phyloP scores from a whole-genome alignment of 305 asterid genomes.

The Striga hermonthica region DNA sequence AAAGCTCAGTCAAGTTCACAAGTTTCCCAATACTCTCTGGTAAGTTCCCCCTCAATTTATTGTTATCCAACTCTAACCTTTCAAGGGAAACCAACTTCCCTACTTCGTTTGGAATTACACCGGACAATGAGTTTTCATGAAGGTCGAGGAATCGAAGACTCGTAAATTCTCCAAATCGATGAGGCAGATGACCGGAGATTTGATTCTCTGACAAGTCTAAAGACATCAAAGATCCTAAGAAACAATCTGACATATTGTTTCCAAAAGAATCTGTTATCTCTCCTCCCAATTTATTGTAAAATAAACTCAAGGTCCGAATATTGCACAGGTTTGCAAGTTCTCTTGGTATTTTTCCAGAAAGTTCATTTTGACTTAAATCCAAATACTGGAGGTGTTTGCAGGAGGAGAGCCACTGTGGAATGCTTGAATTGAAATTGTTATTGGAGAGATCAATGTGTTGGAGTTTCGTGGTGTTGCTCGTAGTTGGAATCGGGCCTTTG shows the following conservation, averaged over 20 bases:
- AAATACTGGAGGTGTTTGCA: constrained; percentile 26
- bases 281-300: not conserved
- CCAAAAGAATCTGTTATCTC: not conserved
- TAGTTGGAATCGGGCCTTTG: constrained; percentile 19
- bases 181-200: not conserved
- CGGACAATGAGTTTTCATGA: too few relatives aligned
- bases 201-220: not conserved
- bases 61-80: too few relatives aligned
- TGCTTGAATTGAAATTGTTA: constrained; percentile 17
- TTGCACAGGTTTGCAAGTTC: not conserved
- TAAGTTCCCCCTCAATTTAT: too few relatives aligned
- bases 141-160: too few relatives aligned
- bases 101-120: too few relatives aligned
- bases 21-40: too few relatives aligned
- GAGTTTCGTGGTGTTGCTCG: constrained; percentile 26
- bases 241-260: not conserved
- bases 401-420: constrained; percentile 35
- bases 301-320: not conserved
- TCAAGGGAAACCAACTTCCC: too few relatives aligned
- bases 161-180: too few relatives aligned
- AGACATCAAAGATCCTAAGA: not conserved
- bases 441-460: constrained; percentile 4
- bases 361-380: not conserved
- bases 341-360: constrained; percentile 8
- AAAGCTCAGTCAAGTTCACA: too few relatives aligned